These are phyloP conservation scores for Corniculantispora saksenae DNA, from an alignment of 2,329 filamentous ascomycete genomes.

Conservation along the genomic window DNA sequence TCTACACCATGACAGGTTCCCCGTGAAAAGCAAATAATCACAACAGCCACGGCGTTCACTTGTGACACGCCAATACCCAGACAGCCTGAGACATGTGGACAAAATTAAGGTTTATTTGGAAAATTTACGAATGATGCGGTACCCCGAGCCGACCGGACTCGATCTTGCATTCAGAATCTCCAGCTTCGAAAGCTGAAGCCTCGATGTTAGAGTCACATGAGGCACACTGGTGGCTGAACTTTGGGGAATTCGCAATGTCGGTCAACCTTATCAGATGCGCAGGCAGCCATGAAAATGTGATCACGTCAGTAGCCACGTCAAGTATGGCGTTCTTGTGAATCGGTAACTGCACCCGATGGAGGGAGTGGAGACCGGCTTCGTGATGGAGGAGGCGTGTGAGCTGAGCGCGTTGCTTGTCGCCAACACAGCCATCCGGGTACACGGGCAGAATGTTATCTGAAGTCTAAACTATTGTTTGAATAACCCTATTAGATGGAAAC, in stretches of 20 bases:
- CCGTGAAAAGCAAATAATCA: no score
- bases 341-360: constrained; percentile 14
- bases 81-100: neutral
- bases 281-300: neutral
- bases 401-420: neutral
- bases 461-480: no score
- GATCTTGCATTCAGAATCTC: neutral
- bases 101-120: neutral
- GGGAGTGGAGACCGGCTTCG: neutral
- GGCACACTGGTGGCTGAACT: neutral
- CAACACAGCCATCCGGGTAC: neutral
- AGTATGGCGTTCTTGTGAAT: neutral
- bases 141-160: neutral
- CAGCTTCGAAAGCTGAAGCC: constrained; percentile 2
- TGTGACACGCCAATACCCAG: neutral
- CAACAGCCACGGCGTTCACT: neutral
- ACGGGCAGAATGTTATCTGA: neutral
- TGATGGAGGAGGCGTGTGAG: neutral
- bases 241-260: neutral
- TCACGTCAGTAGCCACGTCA: neutral
- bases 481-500: no score
- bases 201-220: neutral
- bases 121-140: neutral
- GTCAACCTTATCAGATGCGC: neutral
- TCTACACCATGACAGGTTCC: no score